phyloP scores from a whole-genome alignment of 306 rosid species.

The Corylus americana region DNA sequence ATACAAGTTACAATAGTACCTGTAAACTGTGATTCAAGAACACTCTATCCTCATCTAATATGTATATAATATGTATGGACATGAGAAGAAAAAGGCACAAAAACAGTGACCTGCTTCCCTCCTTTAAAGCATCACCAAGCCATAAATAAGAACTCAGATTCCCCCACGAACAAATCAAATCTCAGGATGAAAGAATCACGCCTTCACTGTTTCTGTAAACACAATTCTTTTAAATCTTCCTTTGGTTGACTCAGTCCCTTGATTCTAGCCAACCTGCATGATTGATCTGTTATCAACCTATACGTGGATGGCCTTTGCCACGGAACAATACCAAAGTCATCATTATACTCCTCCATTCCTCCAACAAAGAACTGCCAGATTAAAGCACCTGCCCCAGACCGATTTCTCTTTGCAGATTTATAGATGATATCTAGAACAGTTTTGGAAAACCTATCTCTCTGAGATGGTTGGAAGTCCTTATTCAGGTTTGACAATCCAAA shows the following conservation, averaged over 20 bases:
- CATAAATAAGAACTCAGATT: conserved; percentile 25
- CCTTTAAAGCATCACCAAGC: conserved; percentile 20
- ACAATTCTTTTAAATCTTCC: conserved; percentile 48
- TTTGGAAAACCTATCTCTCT: conserved; percentile 63
- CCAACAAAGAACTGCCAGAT: conserved; percentile 85
- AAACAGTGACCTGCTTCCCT: conserved; percentile 24
- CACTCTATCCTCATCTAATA: conserved; percentile 35
- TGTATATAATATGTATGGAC: conserved; percentile 25
- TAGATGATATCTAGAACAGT: conserved; percentile 55
- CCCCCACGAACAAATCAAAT: conserved; percentile 11
- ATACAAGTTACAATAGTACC: conserved; percentile 15
- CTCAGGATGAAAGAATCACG: conserved; percentile 5
- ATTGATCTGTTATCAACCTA: conserved; percentile 53
- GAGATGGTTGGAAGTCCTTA: conserved; percentile 49
- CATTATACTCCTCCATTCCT: conserved; percentile 74
- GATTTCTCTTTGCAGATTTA: conserved; percentile 77
- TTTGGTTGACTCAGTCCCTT: conserved; percentile 50
- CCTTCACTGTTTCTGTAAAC: conserved; percentile 43
- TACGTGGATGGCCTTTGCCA: conserved; percentile 59
- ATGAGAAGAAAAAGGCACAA: conserved; percentile 34
- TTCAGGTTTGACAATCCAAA: conserved; percentile 73
- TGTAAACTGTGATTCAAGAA: conserved; percentile 31
- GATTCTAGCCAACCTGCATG: conserved; percentile 75
- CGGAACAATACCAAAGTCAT: conserved; percentile 85
- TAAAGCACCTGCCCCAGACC: conserved; percentile 81